phyloP scores from a whole-genome alignment of 768 basidiomycete species.

The Xerocomus brunneocitrinus region DNA sequence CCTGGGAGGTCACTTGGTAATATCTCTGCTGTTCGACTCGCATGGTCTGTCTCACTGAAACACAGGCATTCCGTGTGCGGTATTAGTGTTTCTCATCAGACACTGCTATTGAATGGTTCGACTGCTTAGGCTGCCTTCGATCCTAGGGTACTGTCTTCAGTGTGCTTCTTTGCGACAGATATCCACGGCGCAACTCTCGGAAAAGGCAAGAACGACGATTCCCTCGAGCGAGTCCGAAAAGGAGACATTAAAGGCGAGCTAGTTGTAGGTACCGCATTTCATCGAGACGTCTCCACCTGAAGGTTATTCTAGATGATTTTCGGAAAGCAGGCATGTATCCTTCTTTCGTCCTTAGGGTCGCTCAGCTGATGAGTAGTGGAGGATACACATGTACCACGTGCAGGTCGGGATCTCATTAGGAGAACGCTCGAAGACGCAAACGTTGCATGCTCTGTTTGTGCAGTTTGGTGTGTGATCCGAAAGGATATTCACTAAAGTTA shows the following conservation, averaged over 20 bases:
- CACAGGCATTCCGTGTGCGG: slow-evolving; percentile 49
- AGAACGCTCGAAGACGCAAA: slow-evolving; percentile 77
- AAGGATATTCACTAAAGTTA: slow-evolving; percentile 4
- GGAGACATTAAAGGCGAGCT: slow-evolving; percentile 88
- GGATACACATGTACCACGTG: slow-evolving; percentile 92
- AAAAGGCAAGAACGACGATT: slow-evolving; percentile 78
- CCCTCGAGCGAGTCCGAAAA: slow-evolving; percentile 63
- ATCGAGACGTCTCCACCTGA: neutral
- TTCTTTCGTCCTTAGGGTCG: neutral
- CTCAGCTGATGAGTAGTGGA: slow-evolving; percentile 25
- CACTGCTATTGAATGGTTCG: neutral
- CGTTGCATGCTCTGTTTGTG: slow-evolving; percentile 64
- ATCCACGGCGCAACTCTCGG: slow-evolving; percentile 87
- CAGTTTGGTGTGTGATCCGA: neutral
- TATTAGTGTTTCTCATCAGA: neutral
- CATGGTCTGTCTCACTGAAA: slow-evolving; percentile 1
- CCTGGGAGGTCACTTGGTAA: slow-evolving; percentile 80
- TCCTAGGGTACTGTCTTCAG: slow-evolving; percentile 70
- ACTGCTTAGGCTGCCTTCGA: slow-evolving; percentile 77
- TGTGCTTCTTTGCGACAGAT: slow-evolving; percentile 96
- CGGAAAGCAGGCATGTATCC: slow-evolving; percentile 71
- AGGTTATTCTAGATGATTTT: slow-evolving; percentile 74
- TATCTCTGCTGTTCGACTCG: slow-evolving; percentile 2
- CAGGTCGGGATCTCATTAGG: slow-evolving; percentile 81
- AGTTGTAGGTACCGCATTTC: slow-evolving; percentile 48